phyloP scores from a whole-genome alignment of 371 early-diverging fungal species.

The Haplosporangium sp. region DNA sequence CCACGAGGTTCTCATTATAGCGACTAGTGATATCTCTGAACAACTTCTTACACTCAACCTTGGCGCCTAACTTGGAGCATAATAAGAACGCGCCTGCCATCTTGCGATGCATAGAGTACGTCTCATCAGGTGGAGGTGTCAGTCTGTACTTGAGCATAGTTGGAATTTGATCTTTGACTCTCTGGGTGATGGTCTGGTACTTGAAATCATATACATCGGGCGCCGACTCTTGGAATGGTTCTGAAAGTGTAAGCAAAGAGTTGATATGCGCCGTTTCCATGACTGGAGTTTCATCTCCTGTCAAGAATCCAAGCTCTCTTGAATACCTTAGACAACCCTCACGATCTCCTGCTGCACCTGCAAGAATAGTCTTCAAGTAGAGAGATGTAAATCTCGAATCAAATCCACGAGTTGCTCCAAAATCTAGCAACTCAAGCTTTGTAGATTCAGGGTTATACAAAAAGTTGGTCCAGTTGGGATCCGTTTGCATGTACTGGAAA shows the following conservation, averaged over 20 bases:
- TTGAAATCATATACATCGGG: conserved; percentile 82
- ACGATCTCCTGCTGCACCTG: conserved; percentile 81
- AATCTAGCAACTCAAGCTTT: conserved; percentile 90
- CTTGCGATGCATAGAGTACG: conserved; percentile 95
- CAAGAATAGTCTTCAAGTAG: conserved; percentile 82
- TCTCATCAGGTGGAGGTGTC: conserved; percentile 97
- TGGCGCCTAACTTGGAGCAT: conserved; percentile 86
- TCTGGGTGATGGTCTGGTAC: conserved; percentile 81
- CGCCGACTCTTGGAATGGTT: conserved; percentile 79
- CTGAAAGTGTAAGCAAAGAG: conserved; percentile 88
- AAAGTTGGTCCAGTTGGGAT: conserved; percentile 99
- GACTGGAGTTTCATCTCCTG: conserved; percentile 90
- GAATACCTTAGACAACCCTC: conserved; percentile 84
- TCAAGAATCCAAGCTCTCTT: conserved; percentile 88
- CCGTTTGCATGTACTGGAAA: conserved; percentile 97
- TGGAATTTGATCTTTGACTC: conserved; percentile 91
- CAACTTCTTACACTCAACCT: conserved; percentile 76
- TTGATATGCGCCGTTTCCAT: conserved; percentile 94
- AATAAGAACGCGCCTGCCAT: conserved; percentile 94
- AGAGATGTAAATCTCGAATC: conserved; percentile 75
- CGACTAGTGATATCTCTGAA: conserved; percentile 65
- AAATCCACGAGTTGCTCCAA: conserved; percentile 94
- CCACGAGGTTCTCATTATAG: conserved; percentile 28
- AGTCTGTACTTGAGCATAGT: conserved; percentile 93
- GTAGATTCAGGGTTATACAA: conserved; percentile 78